A percentile compares a stretch with the other conserved stretches of the same genome.
These are phyloP conservation scores for Trichophyton mentagrophytes DNA, from an alignment of 2,329 filamentous ascomycete genomes.

Conservation along the genomic window DNA sequence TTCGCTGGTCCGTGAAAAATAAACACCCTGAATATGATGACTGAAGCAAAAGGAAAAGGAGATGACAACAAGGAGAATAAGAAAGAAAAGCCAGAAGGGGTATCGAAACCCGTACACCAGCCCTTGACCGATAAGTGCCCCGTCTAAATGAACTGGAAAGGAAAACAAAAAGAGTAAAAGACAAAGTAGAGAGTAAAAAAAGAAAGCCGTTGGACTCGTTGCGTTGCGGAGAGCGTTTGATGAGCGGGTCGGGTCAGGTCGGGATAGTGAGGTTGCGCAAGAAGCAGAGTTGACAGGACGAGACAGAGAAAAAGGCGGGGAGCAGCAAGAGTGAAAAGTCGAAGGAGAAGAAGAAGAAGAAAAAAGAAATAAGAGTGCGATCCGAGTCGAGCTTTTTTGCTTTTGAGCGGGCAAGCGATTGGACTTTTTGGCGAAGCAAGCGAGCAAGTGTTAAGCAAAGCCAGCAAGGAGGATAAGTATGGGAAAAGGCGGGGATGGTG, in stretches of 20 bases:
- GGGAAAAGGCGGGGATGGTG: too few species aligned
- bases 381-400: not conserved
- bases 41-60: not conserved
- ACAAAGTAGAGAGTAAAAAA: slow-evolving; percentile 4
- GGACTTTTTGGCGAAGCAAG: not conserved
- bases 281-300: not conserved
- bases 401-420: not conserved
- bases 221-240: not conserved
- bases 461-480: too few species aligned
- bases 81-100: slow-evolving; percentile 6
- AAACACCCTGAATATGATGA: not conserved
- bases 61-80: not conserved
- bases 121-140: slow-evolving; percentile 7
- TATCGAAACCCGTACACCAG: slow-evolving; percentile 10
- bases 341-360: not conserved
- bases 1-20: not conserved
- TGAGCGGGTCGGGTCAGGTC: not conserved
- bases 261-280: not conserved
- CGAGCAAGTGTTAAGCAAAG: too few species aligned
- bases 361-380: not conserved
- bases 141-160: slow-evolving; percentile 13
- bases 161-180: slow-evolving; percentile 10
- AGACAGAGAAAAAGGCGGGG: too few species aligned
- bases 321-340: not conserved
- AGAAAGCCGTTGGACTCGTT: slow-evolving; percentile 1